These are phyloP conservation scores for Starmerella lactis-condensi DNA, from an alignment of 805 yeast species.

Conservation along the genomic window DNA sequence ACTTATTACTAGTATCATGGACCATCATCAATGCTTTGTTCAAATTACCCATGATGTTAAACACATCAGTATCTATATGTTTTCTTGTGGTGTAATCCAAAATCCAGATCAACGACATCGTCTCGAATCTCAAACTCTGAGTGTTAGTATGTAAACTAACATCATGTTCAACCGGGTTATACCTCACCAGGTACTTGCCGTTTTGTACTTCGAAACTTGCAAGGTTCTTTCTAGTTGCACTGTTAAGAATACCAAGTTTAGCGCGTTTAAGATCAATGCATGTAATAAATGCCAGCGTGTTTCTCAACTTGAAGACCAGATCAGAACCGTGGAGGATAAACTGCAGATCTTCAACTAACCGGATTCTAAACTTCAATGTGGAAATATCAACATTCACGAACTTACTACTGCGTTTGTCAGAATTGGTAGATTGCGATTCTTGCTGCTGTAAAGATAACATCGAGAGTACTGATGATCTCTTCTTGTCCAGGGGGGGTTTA, in stretches of 20 bases:
- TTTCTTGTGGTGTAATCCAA: conserved; percentile 10
- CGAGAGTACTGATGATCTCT: too few relatives aligned
- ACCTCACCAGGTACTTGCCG: too few relatives aligned
- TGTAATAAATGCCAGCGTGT: conserved; percentile 2
- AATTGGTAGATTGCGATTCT: not conserved
- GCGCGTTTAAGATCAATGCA: conserved; percentile 6
- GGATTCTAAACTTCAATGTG: conserved; percentile 5
- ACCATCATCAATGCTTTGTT: conserved; percentile 4
- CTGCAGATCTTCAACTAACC: conserved; percentile 10
- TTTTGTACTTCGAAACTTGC: not conserved
- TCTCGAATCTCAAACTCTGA: conserved; percentile 6
- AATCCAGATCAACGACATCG: conserved; percentile 15
- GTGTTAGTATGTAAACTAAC: too few relatives aligned
- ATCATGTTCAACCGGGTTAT: too few relatives aligned
- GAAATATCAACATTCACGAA: conserved; percentile 8
- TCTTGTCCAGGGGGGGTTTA: too few relatives aligned
- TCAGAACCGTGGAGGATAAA: conserved; percentile 8
- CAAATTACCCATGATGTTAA: conserved; percentile 3
- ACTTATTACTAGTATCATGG: too few relatives aligned
- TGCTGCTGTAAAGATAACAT: too few relatives aligned
- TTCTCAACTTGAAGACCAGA: conserved; percentile 4
- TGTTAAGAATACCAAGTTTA: conserved; percentile 1
- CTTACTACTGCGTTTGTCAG: not conserved
- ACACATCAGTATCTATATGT: conserved; percentile 7
- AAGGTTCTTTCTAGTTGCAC: not conserved